These are phyloP conservation scores for Aspergillus quadricinctus DNA, from an alignment of 2,329 filamentous ascomycete genomes.

Conservation along the genomic window DNA sequence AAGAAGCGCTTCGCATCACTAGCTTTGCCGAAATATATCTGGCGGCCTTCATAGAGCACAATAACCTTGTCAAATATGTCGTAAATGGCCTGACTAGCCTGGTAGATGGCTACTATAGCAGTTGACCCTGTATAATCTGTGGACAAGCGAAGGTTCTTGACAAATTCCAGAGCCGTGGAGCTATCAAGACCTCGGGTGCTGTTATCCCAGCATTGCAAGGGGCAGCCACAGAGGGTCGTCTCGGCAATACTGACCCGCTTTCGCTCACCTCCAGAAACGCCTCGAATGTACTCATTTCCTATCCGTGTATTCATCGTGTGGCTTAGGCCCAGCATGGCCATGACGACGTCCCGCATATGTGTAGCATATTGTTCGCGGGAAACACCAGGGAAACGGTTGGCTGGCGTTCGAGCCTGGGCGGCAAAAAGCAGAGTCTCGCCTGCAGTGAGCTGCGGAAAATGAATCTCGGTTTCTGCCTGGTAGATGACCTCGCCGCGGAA, in stretches of 20 bases:
- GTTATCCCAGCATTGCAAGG: conserved; percentile 45
- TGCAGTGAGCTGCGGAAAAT: conserved; percentile 72
- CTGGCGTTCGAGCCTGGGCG: conserved; percentile 56
- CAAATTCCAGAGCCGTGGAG: conserved; percentile 53
- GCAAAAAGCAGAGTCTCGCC: conserved; percentile 75
- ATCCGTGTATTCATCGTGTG: conserved; percentile 50
- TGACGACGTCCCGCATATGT: conserved; percentile 48
- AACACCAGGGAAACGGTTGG: conserved; percentile 33
- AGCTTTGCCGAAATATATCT: conserved; percentile 69
- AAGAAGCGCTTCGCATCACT: conserved; percentile 60
- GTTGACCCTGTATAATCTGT: conserved; percentile 46
- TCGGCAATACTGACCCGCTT: conserved; percentile 60
- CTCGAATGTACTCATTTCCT: conserved; percentile 53
- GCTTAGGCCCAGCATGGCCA: conserved; percentile 51
- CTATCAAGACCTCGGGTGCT: conserved; percentile 47
- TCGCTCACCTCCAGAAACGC: conserved; percentile 56
- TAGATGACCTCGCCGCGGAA: conserved; percentile 86
- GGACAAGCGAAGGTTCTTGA: conserved; percentile 45
- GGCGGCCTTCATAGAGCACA: conserved; percentile 67
- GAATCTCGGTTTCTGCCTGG: conserved; percentile 75
- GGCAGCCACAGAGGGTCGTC: conserved; percentile 42
- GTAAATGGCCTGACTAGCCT: conserved; percentile 43
- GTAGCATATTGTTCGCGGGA: conserved; percentile 43
- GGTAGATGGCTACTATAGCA: conserved; percentile 52
- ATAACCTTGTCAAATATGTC: conserved; percentile 66